phyloP scores from a whole-genome alignment of 2,329 filamentous ascomycete species.

The Phoma sp. region DNA sequence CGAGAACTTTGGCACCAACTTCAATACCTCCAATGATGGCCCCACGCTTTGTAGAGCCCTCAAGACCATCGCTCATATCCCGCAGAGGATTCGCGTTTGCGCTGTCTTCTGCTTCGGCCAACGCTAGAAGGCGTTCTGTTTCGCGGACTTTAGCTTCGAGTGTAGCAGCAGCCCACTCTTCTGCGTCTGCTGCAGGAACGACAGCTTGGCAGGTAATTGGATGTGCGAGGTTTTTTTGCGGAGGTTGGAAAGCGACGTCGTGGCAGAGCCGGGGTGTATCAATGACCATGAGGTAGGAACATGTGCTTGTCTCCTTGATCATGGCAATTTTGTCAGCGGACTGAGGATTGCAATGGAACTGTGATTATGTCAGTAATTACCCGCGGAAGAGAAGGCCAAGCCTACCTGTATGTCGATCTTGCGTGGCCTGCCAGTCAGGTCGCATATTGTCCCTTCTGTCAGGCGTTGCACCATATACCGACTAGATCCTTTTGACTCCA shows the following conservation, averaged over 20 bases:
- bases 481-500: constrained; percentile 83
- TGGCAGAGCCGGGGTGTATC: constrained; percentile 87
- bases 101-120: constrained; percentile 10
- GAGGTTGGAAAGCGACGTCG: constrained; percentile 84
- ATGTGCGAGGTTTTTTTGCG: constrained; percentile 77
- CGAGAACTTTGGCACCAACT: constrained; percentile 62
- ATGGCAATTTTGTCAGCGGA: constrained; percentile 79
- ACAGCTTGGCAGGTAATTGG: constrained; percentile 78
- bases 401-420: constrained; percentile 79
- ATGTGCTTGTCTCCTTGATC: constrained; percentile 93
- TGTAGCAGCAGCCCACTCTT: constrained; percentile 50
- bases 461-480: constrained; percentile 85
- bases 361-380: not conserved
- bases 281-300: constrained; percentile 90
- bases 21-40: constrained; percentile 63
- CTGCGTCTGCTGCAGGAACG: constrained; percentile 62
- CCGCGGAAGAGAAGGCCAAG: constrained; percentile 2
- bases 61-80: constrained; percentile 36
- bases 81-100: constrained; percentile 42
- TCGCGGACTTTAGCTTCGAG: constrained; percentile 41
- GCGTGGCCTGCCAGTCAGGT: constrained; percentile 80
- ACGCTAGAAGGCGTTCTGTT: constrained; percentile 33
- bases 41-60: constrained; percentile 44
- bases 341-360: constrained; percentile 79
- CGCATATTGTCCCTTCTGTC: constrained; percentile 80